A percentile compares a stretch with the other conserved stretches of the same genome.
Evolutionary conservation across 805 yeast species (phyloP).

Genomic region (Deakozyma indianensis): DNA sequence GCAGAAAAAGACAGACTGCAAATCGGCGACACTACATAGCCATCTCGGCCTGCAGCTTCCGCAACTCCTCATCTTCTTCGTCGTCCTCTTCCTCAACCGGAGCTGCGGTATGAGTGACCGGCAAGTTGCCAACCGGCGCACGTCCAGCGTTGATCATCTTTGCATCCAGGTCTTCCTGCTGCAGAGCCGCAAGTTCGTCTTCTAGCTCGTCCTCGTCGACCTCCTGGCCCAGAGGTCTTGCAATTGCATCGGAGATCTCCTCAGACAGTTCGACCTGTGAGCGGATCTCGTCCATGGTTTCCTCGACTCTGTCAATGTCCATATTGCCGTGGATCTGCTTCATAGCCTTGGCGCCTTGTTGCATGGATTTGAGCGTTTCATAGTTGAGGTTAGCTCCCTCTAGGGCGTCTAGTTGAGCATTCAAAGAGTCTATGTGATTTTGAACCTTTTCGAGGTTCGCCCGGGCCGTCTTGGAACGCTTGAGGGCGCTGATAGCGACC

Average conservation of each 20-base stretch:
- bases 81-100: slow-evolving; percentile 21
- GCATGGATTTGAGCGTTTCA: slow-evolving; percentile 98
- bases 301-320: slow-evolving; percentile 91
- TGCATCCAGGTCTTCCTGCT: slow-evolving; percentile 63
- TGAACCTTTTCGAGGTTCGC: slow-evolving; percentile 64
- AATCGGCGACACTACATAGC: slow-evolving; percentile 21
- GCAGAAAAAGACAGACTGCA: no score
- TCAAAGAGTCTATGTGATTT: slow-evolving; percentile 79
- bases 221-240: slow-evolving; percentile 81
- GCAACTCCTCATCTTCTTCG: slow-evolving; percentile 29
- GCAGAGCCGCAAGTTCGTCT: slow-evolving; percentile 79
- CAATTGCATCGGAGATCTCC: slow-evolving; percentile 90
- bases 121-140: slow-evolving; percentile 22
- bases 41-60: slow-evolving; percentile 30
- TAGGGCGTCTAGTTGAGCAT: slow-evolving; percentile 77
- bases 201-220: slow-evolving; percentile 78
- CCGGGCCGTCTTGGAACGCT: slow-evolving; percentile 75
- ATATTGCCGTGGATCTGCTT: slow-evolving; percentile 89
- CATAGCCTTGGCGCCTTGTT: slow-evolving; percentile 95
- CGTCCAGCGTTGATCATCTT: slow-evolving; percentile 35
- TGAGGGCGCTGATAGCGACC: slow-evolving; percentile 76
- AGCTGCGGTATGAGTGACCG: slow-evolving; percentile 15
- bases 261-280: slow-evolving; percentile 93
- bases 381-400: slow-evolving; percentile 92
- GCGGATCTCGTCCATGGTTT: slow-evolving; percentile 94